Base-by-base conservation (phyloP, 257 asterid genomes). In the Solanum sparsipilum region DNA sequence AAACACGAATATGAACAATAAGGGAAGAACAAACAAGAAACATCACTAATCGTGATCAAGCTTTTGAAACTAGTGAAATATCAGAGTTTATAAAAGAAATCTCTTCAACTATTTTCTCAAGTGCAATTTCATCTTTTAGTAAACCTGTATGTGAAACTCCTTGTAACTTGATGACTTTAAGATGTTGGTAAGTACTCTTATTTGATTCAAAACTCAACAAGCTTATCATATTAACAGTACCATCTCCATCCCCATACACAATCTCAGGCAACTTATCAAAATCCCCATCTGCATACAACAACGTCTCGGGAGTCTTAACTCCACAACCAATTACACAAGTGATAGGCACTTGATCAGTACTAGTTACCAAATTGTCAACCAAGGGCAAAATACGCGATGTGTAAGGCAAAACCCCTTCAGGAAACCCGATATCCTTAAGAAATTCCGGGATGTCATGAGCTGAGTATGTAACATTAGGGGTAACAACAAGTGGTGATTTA, bases 211-310 rank as follows among this genome's bases (percentile, higher is more conserved):
- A 58, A 10, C 95, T 95, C 85, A 92, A 46, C 91, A 95, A 89
- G 94, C 99, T 96, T 48, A 88, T 76, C 98, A 92, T 92, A 82
- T 95, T 95, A 89, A 94, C 99, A 1, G 98, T 96, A 0, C 98
- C 98, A 84, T 96, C 99, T 7, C 99, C 98, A 58, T 96, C 96
- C 5, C 98, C 99, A 48, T 94, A 93, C 67, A 71, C 89, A 16
- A 95, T 87, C 83, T 95, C 94, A 27, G 97, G 97, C 85, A 11
- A 82, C 96, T 91, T 83, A 32, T 95, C 98, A 44, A 94, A 94
- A 41, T 94, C 95, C 10, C 32, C 32, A 5, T 90, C 94, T 75
- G 93, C 94, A 34, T 91, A 96, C 23, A 91, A 2, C 88, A 96
- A 81, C 38, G 41, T 90, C 92, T 92, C 99, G 5, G 93, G 88